These are phyloP conservation scores for Microcyclosporella mali DNA, from an alignment of 2,329 filamentous ascomycete species.

Conservation along the genomic window DNA sequence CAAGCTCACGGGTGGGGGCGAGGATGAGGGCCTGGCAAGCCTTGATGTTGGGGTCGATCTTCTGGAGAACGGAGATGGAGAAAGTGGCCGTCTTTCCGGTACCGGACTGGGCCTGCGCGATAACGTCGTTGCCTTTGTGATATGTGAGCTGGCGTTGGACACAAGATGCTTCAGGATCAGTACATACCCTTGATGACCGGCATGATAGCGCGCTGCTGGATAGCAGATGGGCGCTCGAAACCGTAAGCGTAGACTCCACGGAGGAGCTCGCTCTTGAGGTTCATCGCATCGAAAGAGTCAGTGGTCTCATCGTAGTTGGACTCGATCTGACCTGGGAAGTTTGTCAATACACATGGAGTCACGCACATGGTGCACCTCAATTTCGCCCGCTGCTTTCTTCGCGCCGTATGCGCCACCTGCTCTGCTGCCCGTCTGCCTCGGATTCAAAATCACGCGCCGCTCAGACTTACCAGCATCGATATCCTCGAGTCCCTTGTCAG, in stretches of 20 bases:
- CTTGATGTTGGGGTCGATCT: slow-evolving; percentile 93
- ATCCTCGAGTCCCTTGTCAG: slow-evolving; percentile 97
- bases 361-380: neutral
- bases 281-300: slow-evolving; percentile 98
- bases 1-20: slow-evolving; percentile 94
- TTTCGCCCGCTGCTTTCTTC: neutral
- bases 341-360: slow-evolving; percentile 1
- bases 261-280: slow-evolving; percentile 92
- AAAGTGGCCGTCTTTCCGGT: slow-evolving; percentile 99
- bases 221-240: slow-evolving; percentile 99
- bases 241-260: slow-evolving; percentile 99
- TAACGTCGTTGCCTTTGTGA: slow-evolving; percentile 81
- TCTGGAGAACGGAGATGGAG: slow-evolving; percentile 98
- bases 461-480: slow-evolving; percentile 78
- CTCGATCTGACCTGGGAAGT: slow-evolving; percentile 81
- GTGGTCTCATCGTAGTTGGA: slow-evolving; percentile 99
- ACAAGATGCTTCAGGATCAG: neutral
- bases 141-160: slow-evolving; percentile 9
- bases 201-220: slow-evolving; percentile 99
- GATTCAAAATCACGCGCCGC: neutral
- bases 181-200: slow-evolving; percentile 95
- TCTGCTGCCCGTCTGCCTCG: neutral
- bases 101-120: slow-evolving; percentile 98
- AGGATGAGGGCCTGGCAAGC: slow-evolving; percentile 97
- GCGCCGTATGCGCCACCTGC: slow-evolving; percentile 1